Evolutionary conservation across 345 rosid species (phyloP).

Genomic region (Excoecaria agallocha): DNA sequence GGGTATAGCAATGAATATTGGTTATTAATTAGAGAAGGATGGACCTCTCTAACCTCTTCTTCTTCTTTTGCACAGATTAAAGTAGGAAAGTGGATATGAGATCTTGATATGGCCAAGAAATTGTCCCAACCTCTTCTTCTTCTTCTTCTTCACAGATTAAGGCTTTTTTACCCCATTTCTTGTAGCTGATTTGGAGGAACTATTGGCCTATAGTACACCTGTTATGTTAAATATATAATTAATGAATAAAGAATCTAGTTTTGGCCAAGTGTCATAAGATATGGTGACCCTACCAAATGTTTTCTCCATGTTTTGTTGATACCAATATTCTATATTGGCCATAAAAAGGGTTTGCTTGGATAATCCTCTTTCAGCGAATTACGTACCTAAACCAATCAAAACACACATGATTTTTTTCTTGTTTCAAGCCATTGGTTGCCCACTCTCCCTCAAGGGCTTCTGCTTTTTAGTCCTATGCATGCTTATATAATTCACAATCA

Average conservation of each 20-base stretch:
- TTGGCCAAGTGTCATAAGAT: slow-evolving; percentile 19
- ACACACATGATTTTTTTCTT: background rate
- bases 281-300: slow-evolving; percentile 20
- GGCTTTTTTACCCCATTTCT: no score
- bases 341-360: slow-evolving; percentile 19
- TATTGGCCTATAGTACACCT: background rate
- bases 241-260: slow-evolving; percentile 1
- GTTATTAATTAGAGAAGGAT: background rate
- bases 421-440: slow-evolving; percentile 26
- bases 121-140: background rate
- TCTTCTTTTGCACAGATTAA: no score
- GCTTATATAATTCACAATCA: no score
- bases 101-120: no score
- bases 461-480: background rate
- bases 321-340: background rate
- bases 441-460: slow-evolving; percentile 50
- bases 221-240: background rate
- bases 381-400: background rate
- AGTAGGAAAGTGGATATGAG: no score
- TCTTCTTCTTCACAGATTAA: no score
- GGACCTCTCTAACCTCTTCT: no score
- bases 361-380: slow-evolving; percentile 10
- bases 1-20: background rate
- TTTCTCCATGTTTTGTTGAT: background rate
- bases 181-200: background rate